Evolutionary conservation across 805 yeast species (phyloP).

Genomic region (Starmera amethionina): DNA sequence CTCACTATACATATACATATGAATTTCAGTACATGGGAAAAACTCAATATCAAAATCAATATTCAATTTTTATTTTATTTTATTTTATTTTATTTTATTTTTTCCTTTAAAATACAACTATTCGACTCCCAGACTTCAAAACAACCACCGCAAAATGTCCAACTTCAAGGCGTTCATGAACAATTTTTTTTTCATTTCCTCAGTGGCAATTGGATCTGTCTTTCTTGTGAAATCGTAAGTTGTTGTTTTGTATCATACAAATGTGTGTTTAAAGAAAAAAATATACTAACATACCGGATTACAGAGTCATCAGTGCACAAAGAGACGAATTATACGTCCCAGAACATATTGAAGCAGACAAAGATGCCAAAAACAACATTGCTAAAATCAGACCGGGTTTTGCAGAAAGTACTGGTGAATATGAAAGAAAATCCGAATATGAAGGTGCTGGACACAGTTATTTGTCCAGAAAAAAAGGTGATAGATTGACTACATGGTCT

Average conservation of each 20-base stretch:
- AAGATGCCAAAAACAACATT: slow-evolving; percentile 12
- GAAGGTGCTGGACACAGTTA: slow-evolving; percentile 63
- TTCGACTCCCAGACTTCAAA: too few species aligned
- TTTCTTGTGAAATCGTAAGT: slow-evolving; percentile 20
- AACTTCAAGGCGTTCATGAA: slow-evolving; percentile 10
- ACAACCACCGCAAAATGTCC: too few species aligned
- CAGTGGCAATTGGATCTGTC: slow-evolving; percentile 19
- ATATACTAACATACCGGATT: not conserved
- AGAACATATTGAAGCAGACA: slow-evolving; percentile 12
- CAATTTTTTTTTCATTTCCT: slow-evolving; percentile 15
- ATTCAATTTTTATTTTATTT: too few species aligned
- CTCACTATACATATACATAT: not conserved
- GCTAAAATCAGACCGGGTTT: slow-evolving; percentile 45
- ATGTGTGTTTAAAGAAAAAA: not conserved
- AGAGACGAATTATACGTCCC: slow-evolving; percentile 28
- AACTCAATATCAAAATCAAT: too few species aligned
- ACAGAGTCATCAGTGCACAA: slow-evolving; percentile 22
- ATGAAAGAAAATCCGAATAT: slow-evolving; percentile 46
- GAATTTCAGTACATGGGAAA: too few species aligned
- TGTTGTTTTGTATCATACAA: too few species aligned
- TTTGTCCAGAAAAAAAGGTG: slow-evolving; percentile 48
- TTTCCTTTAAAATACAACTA: too few species aligned
- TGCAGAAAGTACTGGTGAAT: slow-evolving; percentile 29
- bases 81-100: too few species aligned
- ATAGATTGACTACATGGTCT: slow-evolving; percentile 22